Conservation (phyloP, 2,329 filamentous ascomycete genomes). For the Cladophialophora psammophila region DNA sequence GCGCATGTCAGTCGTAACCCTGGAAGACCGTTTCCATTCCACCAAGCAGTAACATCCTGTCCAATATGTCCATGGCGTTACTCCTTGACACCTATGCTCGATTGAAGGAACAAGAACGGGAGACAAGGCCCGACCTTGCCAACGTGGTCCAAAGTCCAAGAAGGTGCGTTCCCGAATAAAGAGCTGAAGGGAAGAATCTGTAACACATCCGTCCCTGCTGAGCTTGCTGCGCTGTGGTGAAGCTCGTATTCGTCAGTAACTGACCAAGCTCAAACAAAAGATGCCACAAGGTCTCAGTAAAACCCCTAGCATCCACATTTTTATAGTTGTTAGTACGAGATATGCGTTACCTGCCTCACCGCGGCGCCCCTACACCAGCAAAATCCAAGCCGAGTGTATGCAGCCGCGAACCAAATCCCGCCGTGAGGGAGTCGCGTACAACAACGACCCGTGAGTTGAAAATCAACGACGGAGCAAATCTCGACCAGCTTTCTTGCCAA, state of each 20-base stretch:
- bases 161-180: not conserved
- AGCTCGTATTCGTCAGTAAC: not conserved
- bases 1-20: not conserved
- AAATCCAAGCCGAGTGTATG: not conserved
- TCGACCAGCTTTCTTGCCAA: not conserved
- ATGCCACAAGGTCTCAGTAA: too few relatives aligned
- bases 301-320: too few relatives aligned
- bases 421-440: not conserved
- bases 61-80: not conserved
- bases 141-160: not conserved
- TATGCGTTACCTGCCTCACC: not conserved
- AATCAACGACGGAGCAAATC: not conserved
- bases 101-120: not conserved
- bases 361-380: not conserved
- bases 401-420: not conserved
- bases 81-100: not conserved
- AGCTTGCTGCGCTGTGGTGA: not conserved
- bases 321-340: not conserved
- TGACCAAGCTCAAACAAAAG: too few relatives aligned
- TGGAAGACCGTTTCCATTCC: not conserved
- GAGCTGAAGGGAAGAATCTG: not conserved
- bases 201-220: not conserved
- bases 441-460: not conserved
- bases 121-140: not conserved
- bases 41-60: not conserved